phyloP scores from a whole-genome alignment of 2,329 filamentous ascomycete species.

The Macroventuria anomochaeta region DNA sequence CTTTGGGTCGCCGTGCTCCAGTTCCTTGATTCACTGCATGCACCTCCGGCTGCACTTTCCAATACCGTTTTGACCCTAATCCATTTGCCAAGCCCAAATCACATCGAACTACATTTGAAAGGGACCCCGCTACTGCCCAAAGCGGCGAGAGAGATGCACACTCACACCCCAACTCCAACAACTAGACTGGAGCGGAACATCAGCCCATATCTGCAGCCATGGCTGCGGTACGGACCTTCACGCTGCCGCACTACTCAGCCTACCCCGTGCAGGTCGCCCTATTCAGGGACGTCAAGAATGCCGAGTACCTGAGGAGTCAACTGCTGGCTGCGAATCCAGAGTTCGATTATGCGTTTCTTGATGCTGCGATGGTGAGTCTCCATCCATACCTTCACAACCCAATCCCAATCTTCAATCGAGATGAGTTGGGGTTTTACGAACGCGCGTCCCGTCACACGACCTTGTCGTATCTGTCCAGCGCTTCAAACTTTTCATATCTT shows the following conservation, averaged over 20 bases:
- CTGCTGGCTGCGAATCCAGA: slow-evolving; percentile 81
- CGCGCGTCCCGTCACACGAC: slow-evolving; percentile 4
- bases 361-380: slow-evolving; percentile 73
- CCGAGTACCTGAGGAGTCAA: slow-evolving; percentile 78
- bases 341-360: slow-evolving; percentile 93
- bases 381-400: background rate
- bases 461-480: background rate
- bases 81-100: slow-evolving; percentile 1
- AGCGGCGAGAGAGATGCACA: slow-evolving; percentile 13
- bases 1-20: background rate
- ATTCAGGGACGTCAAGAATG: slow-evolving; percentile 79
- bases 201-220: background rate
- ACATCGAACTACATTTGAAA: slow-evolving; percentile 1
- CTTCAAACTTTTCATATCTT: background rate
- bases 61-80: background rate
- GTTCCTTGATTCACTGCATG: slow-evolving; percentile 5
- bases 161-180: slow-evolving; percentile 3
- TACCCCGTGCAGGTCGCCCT: slow-evolving; percentile 75
- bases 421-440: background rate
- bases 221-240: slow-evolving; percentile 66
- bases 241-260: slow-evolving; percentile 76
- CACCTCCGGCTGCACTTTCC: slow-evolving; percentile 1
- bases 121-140: slow-evolving; percentile 29
- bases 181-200: background rate
- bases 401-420: background rate